Base-by-base conservation (phyloP, 1,139 yeast genomes). In the Yamadazyma triangularis region DNA sequence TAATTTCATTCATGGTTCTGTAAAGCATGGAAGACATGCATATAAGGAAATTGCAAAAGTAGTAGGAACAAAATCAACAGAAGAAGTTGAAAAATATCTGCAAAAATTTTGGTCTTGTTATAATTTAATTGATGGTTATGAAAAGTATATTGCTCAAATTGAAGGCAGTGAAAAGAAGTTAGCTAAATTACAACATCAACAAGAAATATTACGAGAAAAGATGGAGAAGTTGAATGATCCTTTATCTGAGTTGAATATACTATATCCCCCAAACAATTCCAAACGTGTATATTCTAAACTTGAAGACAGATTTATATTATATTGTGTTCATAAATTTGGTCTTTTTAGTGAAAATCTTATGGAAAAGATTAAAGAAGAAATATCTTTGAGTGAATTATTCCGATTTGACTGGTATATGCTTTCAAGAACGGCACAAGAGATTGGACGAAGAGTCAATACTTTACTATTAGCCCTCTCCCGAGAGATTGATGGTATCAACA, bases 181-280 rank as follows among this genome's bases (percentile, higher is more conserved):
- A 13, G 79, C 77, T 27, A 83, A 74, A 48, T 58, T 82, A 25
- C 56, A 60, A 30, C 66, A 70, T 30, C 97, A 89, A 51, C 80
- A 81, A 47, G 74, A 70, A 38, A 59, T 87, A 11, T 64, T 91
- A 27, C 69, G 70, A 11, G 60, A 61, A 27, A 89, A 89, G 51
- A 70, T 91, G 43, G 76, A 70, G 31, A 69, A 69, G 34, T 70
- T 75, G 33, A 65, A 66, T 10, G 81, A 80, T 31, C 96, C 97
- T 1, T 56, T 88, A 30, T 82, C 83, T 39, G 87, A 87, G 35
- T 60, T 91, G 55, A 67, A 64, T 15, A 79, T 91, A 25, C 82
- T 75, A 34, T 88, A 88, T 46, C 96, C 96, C 0, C 93, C 95
- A n/a, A 87, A 87, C 49, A 88, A 87, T 51, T 87, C 96, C 23